Evolutionary conservation across 805 yeast species (phyloP), one percentile per base, ranked within the genome.

Genomic region (Geotrichum ghanense): DNA sequence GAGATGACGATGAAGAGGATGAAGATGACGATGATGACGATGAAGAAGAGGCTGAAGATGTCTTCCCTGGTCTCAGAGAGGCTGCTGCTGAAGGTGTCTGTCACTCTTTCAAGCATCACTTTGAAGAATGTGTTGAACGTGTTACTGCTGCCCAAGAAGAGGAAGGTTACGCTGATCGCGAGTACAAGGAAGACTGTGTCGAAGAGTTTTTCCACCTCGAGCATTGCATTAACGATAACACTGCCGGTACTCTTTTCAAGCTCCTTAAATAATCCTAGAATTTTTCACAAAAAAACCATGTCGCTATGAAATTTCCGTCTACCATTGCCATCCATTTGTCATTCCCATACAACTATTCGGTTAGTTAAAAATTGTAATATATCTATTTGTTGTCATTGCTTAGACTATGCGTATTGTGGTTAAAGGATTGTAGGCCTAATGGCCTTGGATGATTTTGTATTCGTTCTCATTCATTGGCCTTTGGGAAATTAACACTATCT

Each of bases 131-230:
- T 76, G 80, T 80, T 50, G 97, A 85, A 71, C 87, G 97, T 74
- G 97, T 90, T 54, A 79, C 92, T 54, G 78, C 81, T 66, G 95
- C 80, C 58, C 76, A 73, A 73, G 86, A 88, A 71, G 89, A 85
- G 62, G 83, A 76, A 56, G 95, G 73, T 57, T 89, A 90, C 65
- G 95, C 69, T 23, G 81, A 83, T 49, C 76, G 75, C 59, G 79
- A 73, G 9, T 74, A 86, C 75, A 90, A 90, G 71, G 98, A 90
- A 56, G 97, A 90, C 71, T 90, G 98, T 75, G 83, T 90, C 52
- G 97, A 90, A 71, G 98, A 90, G 71, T 90, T 84, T 58, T 90
- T 90, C 87, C 97, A 92, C 71, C 75, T 89, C 66, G 87, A 87
- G 68, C 97, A 90, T 69, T 86, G 94, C 73, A 58, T 89, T 60